These are phyloP conservation scores for Mucor lusitanicus DNA, from an alignment of 371 early-diverging fungal genomes.

Conservation along the genomic window DNA sequence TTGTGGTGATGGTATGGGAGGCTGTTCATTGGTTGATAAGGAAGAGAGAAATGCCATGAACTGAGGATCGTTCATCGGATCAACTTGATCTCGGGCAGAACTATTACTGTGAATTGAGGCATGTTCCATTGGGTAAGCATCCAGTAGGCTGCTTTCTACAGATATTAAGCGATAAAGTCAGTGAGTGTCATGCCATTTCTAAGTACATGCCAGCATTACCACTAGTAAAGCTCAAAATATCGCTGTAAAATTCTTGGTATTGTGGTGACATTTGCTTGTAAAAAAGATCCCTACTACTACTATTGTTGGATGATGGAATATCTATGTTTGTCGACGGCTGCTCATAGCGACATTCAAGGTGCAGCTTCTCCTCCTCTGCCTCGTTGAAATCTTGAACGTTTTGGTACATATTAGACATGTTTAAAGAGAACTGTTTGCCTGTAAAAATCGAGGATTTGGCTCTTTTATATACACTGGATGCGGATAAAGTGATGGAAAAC, in stretches of 20 bases:
- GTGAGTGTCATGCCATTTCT: not conserved
- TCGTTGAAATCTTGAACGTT: not conserved
- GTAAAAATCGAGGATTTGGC: no score
- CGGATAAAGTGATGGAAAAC: no score
- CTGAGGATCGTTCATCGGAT: slow-evolving; percentile 19
- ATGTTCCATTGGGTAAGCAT: not conserved
- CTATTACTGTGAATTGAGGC: not conserved
- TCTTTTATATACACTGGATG: no score
- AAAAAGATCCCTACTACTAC: not conserved
- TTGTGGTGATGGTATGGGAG: not conserved
- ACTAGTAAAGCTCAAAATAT: slow-evolving; percentile 7
- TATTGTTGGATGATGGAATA: not conserved
- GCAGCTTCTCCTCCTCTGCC: not conserved
- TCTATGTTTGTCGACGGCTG: not conserved
- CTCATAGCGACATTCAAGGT: not conserved
- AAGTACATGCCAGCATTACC: not conserved
- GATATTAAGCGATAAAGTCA: not conserved
- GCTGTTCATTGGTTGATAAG: not conserved
- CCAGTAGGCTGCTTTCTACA: not conserved
- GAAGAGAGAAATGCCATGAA: slow-evolving; percentile 20
- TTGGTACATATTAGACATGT: not conserved
- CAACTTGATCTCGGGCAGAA: not conserved
- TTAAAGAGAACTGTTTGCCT: not conserved
- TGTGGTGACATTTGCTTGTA: not conserved
- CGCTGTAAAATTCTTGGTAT: slow-evolving; percentile 2